These are phyloP conservation scores for Cryptosporidium viatorum DNA, from an alignment of 169 alveolate genomes.

Conservation along the genomic window DNA sequence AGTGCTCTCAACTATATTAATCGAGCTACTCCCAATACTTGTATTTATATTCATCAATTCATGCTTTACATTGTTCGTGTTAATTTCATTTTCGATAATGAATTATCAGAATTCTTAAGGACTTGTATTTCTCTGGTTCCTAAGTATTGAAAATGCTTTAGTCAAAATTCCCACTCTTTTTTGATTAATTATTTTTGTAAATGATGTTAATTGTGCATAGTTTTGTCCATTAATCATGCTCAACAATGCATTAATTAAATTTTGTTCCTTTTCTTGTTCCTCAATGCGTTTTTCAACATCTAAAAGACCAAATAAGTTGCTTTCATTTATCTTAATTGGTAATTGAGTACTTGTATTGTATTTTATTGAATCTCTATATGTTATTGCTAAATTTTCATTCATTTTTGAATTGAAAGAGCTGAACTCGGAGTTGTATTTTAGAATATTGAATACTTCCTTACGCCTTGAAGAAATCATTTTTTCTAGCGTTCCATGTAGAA, in stretches of 20 bases:
- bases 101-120: conserved; percentile 19
- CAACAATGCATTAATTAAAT: conserved; percentile 19
- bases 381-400: not conserved
- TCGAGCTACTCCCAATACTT: conserved; percentile 51
- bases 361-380: not conserved
- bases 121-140: not conserved
- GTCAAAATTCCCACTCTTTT: conserved; percentile 3
- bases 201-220: conserved; percentile 11
- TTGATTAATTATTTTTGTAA: conserved; percentile 12
- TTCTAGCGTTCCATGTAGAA: not conserved
- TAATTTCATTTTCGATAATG: conserved; percentile 32
- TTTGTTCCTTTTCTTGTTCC: conserved; percentile 60
- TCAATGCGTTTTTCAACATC: conserved; percentile 56
- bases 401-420: not conserved
- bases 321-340: conserved; percentile 8
- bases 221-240: conserved; percentile 9
- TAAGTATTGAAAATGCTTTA: conserved; percentile 2
- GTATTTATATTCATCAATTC: conserved; percentile 17
- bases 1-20: conserved; percentile 26
- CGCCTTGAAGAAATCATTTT: conserved; percentile 1
- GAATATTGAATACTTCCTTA: not conserved
- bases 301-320: conserved; percentile 5
- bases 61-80: conserved; percentile 25
- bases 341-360: not conserved
- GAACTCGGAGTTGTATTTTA: not conserved